Evolutionary conservation across 352 stramenopile genomes (phyloP), one percentile per base, ranked within the genome.

Genomic region (Pythium volutum): DNA sequence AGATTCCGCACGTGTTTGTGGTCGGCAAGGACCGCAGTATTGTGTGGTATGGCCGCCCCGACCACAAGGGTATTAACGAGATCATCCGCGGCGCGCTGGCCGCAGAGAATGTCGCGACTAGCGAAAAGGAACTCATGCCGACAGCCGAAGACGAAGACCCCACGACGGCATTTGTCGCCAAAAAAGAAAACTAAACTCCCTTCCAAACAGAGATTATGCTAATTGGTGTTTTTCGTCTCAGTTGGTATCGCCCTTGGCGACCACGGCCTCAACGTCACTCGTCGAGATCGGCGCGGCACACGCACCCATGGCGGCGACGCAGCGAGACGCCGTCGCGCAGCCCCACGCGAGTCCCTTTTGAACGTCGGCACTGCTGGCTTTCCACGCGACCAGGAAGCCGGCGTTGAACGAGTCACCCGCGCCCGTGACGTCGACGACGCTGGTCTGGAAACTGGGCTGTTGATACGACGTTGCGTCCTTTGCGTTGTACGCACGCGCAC

Each of bases 361-460:
- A 11, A 91, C 72, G 34, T 91, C 64, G 29, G 67, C 64, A 11
- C 51, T 38, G n/a, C 76, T 75, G 0, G 66, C 65, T 49, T 88
- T 89, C 84, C 84, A 93, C 34, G 73, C 77, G 22, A 59, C 62
- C 4, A 95, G 64, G 59, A 95, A 95, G 0, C 82, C 84, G 14
- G 86, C 79, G 65, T 95, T 91, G 65, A 95, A 95, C n/a, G 84
- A 88, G 53, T 95, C 86, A 6, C 86, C 86, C 8, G 86, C 86
- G 16, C 86, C 86, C 26, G 86, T 93, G 36, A 86, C 83, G 53
- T 95, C 86, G 36, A 93, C 76, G n/a, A 93, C 76, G 10, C 67
- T 11, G 1, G 75, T 75, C 33, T 73, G 62, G 60, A 84, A 91
- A 47, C 73, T 84, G n/a, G 55, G 42, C 51, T 89, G 77, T 15